phyloP scores from a whole-genome alignment of 2,329 filamentous ascomycete species.

The Stachybotrys echinatus region DNA sequence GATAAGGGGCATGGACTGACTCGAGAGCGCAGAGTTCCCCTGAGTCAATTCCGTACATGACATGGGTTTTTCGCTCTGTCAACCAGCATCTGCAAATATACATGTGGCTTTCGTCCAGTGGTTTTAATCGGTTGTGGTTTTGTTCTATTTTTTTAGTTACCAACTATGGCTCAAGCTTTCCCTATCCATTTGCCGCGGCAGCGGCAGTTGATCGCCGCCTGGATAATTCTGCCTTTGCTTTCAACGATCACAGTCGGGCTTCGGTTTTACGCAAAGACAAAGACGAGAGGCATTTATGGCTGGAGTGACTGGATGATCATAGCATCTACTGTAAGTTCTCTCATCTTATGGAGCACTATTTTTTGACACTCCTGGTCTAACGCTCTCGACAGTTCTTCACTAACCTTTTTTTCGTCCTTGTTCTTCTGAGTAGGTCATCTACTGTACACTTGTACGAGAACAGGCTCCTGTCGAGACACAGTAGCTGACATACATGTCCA shows the following conservation, averaged over 20 bases:
- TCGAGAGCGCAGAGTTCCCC: background rate
- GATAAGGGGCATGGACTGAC: constrained; percentile 1
- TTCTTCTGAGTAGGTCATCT: constrained; percentile 1
- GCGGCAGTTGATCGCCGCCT: constrained; percentile 1
- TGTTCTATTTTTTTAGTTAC: background rate
- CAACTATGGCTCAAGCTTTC: constrained; percentile 1
- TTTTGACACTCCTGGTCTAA: background rate
- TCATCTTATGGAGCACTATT: background rate
- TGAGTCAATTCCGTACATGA: background rate
- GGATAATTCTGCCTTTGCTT: constrained; percentile 1
- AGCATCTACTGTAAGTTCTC: background rate
- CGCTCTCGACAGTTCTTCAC: background rate
- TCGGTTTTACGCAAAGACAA: constrained; percentile 2
- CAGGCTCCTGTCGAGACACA: background rate
- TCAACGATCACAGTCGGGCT: constrained; percentile 1
- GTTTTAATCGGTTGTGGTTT: background rate
- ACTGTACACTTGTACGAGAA: background rate
- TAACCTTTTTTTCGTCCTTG: background rate
- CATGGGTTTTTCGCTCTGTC: background rate
- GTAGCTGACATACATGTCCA: background rate
- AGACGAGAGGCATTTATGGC: constrained; percentile 1
- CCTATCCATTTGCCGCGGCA: constrained; percentile 2
- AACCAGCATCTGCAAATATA: background rate
- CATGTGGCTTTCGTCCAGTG: background rate
- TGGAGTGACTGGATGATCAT: constrained; percentile 3